phyloP scores from a whole-genome alignment of 2,329 filamentous ascomycete species.

The Periconia sp. region DNA sequence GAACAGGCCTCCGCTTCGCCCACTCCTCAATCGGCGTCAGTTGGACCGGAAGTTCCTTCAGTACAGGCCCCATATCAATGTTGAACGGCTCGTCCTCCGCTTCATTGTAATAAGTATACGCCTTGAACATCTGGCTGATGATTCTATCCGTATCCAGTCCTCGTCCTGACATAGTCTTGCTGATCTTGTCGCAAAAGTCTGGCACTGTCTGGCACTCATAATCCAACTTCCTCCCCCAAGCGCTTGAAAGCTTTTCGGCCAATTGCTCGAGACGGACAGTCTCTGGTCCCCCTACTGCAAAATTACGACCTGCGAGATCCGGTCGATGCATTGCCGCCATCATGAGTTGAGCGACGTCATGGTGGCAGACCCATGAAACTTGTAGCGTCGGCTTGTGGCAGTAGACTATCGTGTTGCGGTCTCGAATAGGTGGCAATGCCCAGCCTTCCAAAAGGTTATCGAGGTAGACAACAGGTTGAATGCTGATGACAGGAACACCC shows the following conservation, averaged over 20 bases:
- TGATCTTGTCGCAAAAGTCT: constrained; percentile 35
- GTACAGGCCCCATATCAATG: constrained; percentile 44
- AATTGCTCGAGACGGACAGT: constrained; percentile 41
- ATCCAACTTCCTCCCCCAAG: constrained; percentile 39
- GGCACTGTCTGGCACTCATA: constrained; percentile 41
- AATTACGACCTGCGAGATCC: constrained; percentile 42
- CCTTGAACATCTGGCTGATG: constrained; percentile 49
- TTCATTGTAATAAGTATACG: constrained; percentile 51
- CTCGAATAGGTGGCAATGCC: constrained; percentile 44
- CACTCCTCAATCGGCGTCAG: constrained; percentile 47
- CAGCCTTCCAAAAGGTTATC: constrained; percentile 50
- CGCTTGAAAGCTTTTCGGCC: constrained; percentile 39
- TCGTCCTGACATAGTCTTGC: constrained; percentile 40
- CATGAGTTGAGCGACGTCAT: constrained; percentile 50
- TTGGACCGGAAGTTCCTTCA: constrained; percentile 38
- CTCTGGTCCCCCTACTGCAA: constrained; percentile 45
- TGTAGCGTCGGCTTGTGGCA: constrained; percentile 47
- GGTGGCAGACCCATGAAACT: constrained; percentile 50
- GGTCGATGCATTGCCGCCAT: constrained; percentile 40
- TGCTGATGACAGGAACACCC: constrained; percentile 41
- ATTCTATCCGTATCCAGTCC: constrained; percentile 45
- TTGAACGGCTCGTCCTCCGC: constrained; percentile 46
- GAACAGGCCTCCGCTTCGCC: constrained; percentile 33
- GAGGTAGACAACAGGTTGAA: constrained; percentile 48
- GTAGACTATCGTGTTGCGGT: constrained; percentile 45